Base-by-base conservation (phyloP, 1,284 basidiomycete genomes). In the Kwoniella shivajii region DNA sequence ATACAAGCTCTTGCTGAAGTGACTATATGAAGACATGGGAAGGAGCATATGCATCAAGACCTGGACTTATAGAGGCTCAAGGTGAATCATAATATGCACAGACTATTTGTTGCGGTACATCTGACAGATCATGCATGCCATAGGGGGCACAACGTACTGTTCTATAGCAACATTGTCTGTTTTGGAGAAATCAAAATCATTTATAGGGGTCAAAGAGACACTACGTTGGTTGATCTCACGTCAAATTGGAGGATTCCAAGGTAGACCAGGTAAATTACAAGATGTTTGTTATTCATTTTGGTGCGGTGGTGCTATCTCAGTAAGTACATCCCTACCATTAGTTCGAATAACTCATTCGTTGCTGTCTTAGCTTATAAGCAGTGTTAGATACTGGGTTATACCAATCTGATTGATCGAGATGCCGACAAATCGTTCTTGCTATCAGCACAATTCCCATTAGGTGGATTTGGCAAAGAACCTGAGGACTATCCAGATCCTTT, bases 261-360 rank as follows among this genome's bases (percentile, higher is more conserved):
- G 92, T 1, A 83, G 92, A 13, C 91, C 90, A 2, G 87, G 86
- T 57, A 97, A 97, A 76, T 80, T 83, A 4, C 84, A 88, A 11
- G 92, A 97, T 68, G 89, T 92, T 1, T 97, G 92, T 74, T 97
- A 97, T 76, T 90, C 89, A 64, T 96, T 95, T 75, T 97, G 92
- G 93, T 90, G 89, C 65, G 88, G 89, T 2, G 92, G 86, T 4
- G 82, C 88, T 1, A 74, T 95, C 6, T 78, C 84, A 65, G 90
- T 92, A 62, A 61, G 83, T 74, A 48, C 20, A 30, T 44, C 29
- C 43, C 36, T 20, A 4, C 20, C 16, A 14, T 37, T 7, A 36
- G 6, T 24, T 29, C n/a, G 37, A 13, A 41, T 39, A 42, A 31
- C 27, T 27, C 16, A 22, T 33, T 18, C 20, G 9, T 22, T 13